Evolutionary conservation across 352 stramenopile genomes (phyloP), one percentile per base, ranked within the genome.

Genomic region (Globisporangium recalcitrans): DNA sequence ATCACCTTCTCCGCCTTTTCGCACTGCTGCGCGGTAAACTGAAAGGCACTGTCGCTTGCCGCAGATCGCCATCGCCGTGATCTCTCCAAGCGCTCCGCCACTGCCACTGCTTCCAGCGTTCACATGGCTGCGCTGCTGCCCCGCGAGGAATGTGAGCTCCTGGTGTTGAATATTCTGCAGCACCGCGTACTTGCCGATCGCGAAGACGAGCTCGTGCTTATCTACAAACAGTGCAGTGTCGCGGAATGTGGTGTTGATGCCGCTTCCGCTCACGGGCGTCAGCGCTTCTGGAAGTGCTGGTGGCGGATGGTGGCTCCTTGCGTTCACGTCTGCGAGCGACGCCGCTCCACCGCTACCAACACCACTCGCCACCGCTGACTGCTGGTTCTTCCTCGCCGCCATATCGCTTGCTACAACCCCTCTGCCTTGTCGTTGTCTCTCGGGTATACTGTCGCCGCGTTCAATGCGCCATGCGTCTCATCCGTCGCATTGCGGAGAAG

Each of bases 1-100:
- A 1, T 53, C 52, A 1, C 51, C 46, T 1, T 52, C 29, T 24
- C 21, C 47, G 8, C 60, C 54, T n/a, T 63, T 54, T 47, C 48
- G 53, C 21, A 59, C 54, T 10, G 80, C 73, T 1, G 70, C 70
- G 9, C 82, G 80, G 46, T 77, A 90, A 11, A 93, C 61, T 2
- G 78, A 67, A 8, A 93, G 55, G 22, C 82, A 72, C 13, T 73
- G 68, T 0, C 75, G 71, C 60, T 87, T 89, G 13, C 65, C 68
- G 31, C 78, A 84, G n/a, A 93, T 53, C 1, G 75, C 78, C 71
- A 93, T 76, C 0, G 84, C 82, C 8, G 78, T 84, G 72, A 93
- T 81, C 40, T 88, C 78, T 16, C 80, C 82, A 0, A 90, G 58
- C n/a, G 63, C 47, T 1, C 53, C 58, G 1, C 42, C 62, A 21